phyloP scores from a whole-genome alignment of 768 basidiomycete genomes.

The Tylopilus vinaceipallidus region DNA sequence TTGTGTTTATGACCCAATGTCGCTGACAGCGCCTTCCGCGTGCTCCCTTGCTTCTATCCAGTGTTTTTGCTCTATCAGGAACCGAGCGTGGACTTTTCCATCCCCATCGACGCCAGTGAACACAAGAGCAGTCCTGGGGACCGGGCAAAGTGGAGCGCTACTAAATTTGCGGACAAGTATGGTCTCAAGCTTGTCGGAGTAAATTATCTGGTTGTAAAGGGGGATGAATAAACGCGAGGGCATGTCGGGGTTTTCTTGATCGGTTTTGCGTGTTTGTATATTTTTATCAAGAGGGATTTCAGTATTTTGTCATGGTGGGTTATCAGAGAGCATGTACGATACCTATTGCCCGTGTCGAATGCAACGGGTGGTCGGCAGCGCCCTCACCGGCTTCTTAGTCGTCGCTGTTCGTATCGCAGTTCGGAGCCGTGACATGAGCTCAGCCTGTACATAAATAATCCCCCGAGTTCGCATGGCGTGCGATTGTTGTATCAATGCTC shows the following conservation, averaged over 20 bases:
- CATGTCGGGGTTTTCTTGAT: not conserved
- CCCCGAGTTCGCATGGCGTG: too few species aligned
- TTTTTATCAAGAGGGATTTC: too few species aligned
- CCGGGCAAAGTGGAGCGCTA: slow-evolving; percentile 54
- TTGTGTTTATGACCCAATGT: not conserved
- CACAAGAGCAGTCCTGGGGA: slow-evolving; percentile 42
- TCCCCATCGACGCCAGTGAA: slow-evolving; percentile 48
- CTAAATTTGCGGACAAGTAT: slow-evolving; percentile 49
- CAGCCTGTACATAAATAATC: too few species aligned
- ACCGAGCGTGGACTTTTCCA: slow-evolving; percentile 39
- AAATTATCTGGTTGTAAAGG: slow-evolving; percentile 50
- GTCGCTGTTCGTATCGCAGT: too few species aligned
- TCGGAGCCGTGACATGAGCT: too few species aligned
- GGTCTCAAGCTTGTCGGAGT: slow-evolving; percentile 57
- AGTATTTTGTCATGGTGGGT: too few species aligned
- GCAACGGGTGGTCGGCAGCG: too few species aligned
- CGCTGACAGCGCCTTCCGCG: not conserved
- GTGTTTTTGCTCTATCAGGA: slow-evolving; percentile 65
- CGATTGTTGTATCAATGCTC: too few species aligned
- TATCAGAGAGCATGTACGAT: too few species aligned
- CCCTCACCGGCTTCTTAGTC: too few species aligned
- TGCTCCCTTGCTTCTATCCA: slow-evolving; percentile 3
- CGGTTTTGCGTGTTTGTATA: not conserved
- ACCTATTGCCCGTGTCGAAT: too few species aligned
- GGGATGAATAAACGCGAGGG: slow-evolving; percentile 10